Percentiles rank a stretch among this genome's conserved stretches.
Conservation (phyloP, 192 early-diverging fungal genomes). For the Coemansia sp. region DNA sequence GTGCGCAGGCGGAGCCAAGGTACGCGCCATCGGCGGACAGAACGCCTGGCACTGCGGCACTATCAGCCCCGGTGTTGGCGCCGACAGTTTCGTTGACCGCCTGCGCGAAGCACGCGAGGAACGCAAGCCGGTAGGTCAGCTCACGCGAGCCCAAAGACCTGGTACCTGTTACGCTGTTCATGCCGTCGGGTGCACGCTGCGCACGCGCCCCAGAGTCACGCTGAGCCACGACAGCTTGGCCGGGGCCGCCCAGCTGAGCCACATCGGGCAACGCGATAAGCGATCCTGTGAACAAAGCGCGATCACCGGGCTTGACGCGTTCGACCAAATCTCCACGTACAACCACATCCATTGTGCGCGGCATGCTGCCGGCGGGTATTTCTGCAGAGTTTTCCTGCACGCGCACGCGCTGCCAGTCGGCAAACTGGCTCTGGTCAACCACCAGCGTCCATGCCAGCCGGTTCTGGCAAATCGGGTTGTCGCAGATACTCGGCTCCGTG, state of each 20-base stretch:
- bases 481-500: slow-evolving; percentile 89
- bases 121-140: slow-evolving; percentile 89
- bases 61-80: slow-evolving; percentile 22
- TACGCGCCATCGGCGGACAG: slow-evolving; percentile 19
- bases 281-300: slow-evolving; percentile 82
- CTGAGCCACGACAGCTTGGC: slow-evolving; percentile 61
- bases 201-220: slow-evolving; percentile 50
- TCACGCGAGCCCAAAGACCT: slow-evolving; percentile 89
- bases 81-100: slow-evolving; percentile 32
- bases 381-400: slow-evolving; percentile 95
- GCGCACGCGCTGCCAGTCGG: slow-evolving; percentile 97
- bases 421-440: slow-evolving; percentile 84
- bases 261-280: slow-evolving; percentile 94
- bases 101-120: slow-evolving; percentile 82
- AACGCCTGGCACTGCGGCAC: slow-evolving; percentile 9
- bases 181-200: slow-evolving; percentile 64
- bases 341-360: slow-evolving; percentile 93
- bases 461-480: slow-evolving; percentile 81
- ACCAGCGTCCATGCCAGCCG: slow-evolving; percentile 76
- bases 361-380: slow-evolving; percentile 97
- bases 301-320: slow-evolving; percentile 93
- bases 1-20: slow-evolving; percentile 15
- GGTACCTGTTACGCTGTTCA: slow-evolving; percentile 74
- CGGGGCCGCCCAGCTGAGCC: slow-evolving; percentile 74
- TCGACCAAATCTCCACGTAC: slow-evolving; percentile 92